Evolutionary conservation across 2,329 filamentous ascomycete species (phyloP), one percentile per base, ranked within the genome.

Genomic region (Cladosporium sp.): DNA sequence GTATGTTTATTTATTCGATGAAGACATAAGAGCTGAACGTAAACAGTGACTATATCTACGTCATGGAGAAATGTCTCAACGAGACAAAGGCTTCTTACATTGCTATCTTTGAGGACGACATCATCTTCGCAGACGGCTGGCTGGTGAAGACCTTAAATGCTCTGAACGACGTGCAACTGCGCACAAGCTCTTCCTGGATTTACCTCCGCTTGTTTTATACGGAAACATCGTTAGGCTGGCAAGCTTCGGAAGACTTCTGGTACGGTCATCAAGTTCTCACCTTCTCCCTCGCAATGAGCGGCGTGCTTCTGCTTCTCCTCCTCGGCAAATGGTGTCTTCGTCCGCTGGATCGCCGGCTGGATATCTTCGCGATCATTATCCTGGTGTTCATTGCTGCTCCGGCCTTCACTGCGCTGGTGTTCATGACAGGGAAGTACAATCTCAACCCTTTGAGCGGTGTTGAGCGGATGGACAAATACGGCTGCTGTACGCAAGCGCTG

Each of bases 121-220:
- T 46, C 13, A 46, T 46, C 39, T 46, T 46, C 13, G 39, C 39
- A 21, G 39, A 46, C n/a, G 39, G 39, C 6, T 46, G 39, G 39
- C 39, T 46, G 7, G 39, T 46, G 13, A 46, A 46, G n/a, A 46
- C 39, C n/a, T 46, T 46, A n/a, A 46, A 21, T 10, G 39, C 39
- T 46, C n/a, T 46, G 2, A 13, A 11, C 23, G 59, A 58, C n/a
- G 28, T 32, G 28, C 28, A 57, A 23, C n/a, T 57, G 14, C 28
- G 54, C 14, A 18, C 14, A 14, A 21, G 54, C 21, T 57, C 54
- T 1, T 16, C 68, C 21, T 76, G 75, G 74, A 48, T 77, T 7
- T 77, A 75, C 58, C 64, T 77, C 2, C 73, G 75, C 5, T 72
- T 78, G 26, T 77, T 77, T 66, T 76, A 76, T 58, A 76, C 74